Base-by-base conservation (phyloP, 352 stramenopile species). In the Globisporangium mamillatum region DNA sequence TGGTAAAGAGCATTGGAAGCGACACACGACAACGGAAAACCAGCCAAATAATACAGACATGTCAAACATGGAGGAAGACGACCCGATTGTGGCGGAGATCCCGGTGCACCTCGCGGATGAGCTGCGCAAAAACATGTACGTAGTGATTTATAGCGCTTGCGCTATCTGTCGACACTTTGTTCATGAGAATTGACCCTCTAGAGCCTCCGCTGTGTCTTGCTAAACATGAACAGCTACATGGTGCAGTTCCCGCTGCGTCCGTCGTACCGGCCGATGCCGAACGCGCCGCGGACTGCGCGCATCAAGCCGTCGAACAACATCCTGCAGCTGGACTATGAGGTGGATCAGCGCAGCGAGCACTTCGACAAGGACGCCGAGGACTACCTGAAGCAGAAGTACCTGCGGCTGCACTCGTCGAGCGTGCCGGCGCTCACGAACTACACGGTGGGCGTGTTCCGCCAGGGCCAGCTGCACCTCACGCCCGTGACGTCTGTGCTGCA, bases 61-160 rank as follows among this genome's bases (percentile, higher is more conserved):
- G 7, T 24, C n/a, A 25, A 63, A 34, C 24, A 70, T 79, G 53
- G 73, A 84, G 38, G 75, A 84, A 50, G 86, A 93, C 58, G 87
- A 95, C 73, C 87, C 87, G 48, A 75, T 95, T 36, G 84, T 95
- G 68, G 83, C 78, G 57, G 87, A 95, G 76, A 92, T 95, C 66
- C 85, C 87, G 46, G 85, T 95, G 71, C 87, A 95, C 71, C 81
- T 95, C 41, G 82, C 83, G 3, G 82, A 93, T 24, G 74, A 84
- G 38, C 68, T 92, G 64, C 79, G 83, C 60, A 67, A 77, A n/a
- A 86, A 82, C 74, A 77, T 92, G 81, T 94, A 78, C 48, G 79
- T 79, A 27, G 25, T 48, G 34, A 1, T 56, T 4, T 24, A 27
- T 38, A 29, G 24, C 4, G 5, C 20, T 22, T 10, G 50, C 8